phyloP scores from a whole-genome alignment of 2,329 filamentous ascomycete genomes.

The Colletotrichum spinosum region DNA sequence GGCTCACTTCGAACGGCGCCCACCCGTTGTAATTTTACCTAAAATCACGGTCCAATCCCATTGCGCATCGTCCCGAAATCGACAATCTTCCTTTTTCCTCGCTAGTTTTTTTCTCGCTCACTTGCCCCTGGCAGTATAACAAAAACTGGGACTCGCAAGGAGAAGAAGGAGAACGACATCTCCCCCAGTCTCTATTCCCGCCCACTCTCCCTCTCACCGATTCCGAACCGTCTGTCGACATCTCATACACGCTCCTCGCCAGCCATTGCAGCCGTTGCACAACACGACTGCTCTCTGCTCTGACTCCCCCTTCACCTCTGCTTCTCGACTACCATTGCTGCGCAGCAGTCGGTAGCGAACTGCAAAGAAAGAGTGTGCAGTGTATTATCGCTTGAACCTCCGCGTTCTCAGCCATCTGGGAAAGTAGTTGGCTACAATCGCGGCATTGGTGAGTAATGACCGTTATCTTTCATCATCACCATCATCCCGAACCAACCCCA shows the following conservation, averaged over 20 bases:
- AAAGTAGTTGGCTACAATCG: constrained; percentile 14
- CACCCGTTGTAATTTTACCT: constrained; percentile 35
- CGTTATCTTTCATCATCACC: constrained; percentile 28
- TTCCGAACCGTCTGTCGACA: not conserved
- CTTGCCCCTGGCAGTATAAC: constrained; percentile 30
- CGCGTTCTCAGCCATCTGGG: no score
- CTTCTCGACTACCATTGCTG: no score
- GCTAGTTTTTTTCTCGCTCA: constrained; percentile 4
- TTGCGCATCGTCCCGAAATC: constrained; percentile 32
- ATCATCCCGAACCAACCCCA: constrained; percentile 23
- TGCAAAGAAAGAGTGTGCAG: no score
- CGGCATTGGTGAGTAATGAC: constrained; percentile 27
- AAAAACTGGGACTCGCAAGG: constrained; percentile 2
- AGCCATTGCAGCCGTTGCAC: no score
- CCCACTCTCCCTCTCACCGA: constrained; percentile 25
- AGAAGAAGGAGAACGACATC: constrained; percentile 5
- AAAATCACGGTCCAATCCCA: constrained; percentile 36
- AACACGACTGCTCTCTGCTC: no score
- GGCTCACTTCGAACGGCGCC: constrained; percentile 5
- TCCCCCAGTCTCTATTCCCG: constrained; percentile 17
- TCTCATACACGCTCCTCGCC: no score
- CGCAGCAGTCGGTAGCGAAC: no score
- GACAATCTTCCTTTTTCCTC: constrained; percentile 23
- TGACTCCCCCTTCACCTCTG: no score
- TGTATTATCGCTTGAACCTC: no score